Evolutionary conservation across 108 stramenopile species (phyloP), one percentile per base, ranked within the genome.

Genomic region (Cyclotella cryptica): DNA sequence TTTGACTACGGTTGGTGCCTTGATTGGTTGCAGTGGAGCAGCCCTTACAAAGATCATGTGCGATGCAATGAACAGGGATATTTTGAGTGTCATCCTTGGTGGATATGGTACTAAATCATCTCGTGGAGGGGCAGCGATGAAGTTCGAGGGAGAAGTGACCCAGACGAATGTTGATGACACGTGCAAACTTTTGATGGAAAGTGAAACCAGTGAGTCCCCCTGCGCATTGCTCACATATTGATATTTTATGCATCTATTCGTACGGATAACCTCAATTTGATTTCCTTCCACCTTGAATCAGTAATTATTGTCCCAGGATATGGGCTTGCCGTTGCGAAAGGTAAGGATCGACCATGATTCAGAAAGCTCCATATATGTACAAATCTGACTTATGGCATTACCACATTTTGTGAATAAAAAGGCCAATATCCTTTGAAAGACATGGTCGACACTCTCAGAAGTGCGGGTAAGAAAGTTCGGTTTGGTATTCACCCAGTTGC

Each of bases 41-140:
- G 96, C 98, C 60, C 87, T 99, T 9, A 98, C 99, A 55, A 94
- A 97, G 75, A 96, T 99, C 72, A 99, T 99, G 99, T 99, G 99
- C 71, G 93, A 98, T 78, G 98, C 97, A 30, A 98, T 98, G 99
- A 99, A 99, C 78, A 86, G 98, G 18, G 92, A 96, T 71, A 93
- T 99, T 79, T 83, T 93, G 26, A 93, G 89, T 74, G 99, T 99
- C 18, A 97, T 99, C 69, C 89, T 98, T 35, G 98, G 98, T 13
- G 98, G 98, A 18, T 97, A 87, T 65, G 94, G 96, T 52, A 96
- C 96, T 63, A 94, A 96, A 84, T 86, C 89, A 42, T 90, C 93
- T 44, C 93, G 85, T 46, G 84, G 85, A 24, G 98, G 97, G 10
- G 91, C 92, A 63, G 97, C 97, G 30, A 95, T 96, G 88, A 74